Evolutionary conservation across 2,329 filamentous ascomycete genomes (phyloP).

Genomic region (Sporothrix pseudoabietina): DNA sequence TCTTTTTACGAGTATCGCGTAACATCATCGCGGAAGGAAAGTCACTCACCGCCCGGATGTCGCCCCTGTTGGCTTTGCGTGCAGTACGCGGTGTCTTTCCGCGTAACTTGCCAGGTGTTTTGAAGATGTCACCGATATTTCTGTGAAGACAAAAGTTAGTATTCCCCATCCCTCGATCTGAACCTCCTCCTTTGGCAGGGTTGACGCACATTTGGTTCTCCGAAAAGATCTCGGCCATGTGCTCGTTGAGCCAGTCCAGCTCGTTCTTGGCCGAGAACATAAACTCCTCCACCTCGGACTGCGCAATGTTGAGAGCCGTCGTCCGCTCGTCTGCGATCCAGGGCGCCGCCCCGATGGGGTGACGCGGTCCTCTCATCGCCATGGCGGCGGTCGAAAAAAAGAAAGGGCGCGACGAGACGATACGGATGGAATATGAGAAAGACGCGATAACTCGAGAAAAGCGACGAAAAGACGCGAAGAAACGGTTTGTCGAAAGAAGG

Average conservation of each 20-base stretch:
- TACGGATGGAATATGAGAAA: background rate
- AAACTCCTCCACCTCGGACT: conserved; percentile 89
- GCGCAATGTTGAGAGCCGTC: conserved; percentile 72
- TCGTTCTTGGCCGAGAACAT: conserved; percentile 90
- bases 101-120: conserved; percentile 81
- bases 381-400: conserved; percentile 35
- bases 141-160: conserved; percentile 50
- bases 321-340: conserved; percentile 87
- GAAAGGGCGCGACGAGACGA: background rate
- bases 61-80: conserved; percentile 60
- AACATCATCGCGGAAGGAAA: background rate
- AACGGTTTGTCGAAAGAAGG: background rate
- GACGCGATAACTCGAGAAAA: background rate
- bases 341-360: conserved; percentile 75
- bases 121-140: conserved; percentile 93
- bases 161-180: background rate
- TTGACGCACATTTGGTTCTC: conserved; percentile 77
- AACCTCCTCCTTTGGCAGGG: no score
- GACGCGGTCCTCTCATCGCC: conserved; percentile 58
- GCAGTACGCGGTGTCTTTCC: conserved; percentile 77
- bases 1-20: background rate
- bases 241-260: conserved; percentile 96
- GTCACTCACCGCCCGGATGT: conserved; percentile 65
- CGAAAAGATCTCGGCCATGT: conserved; percentile 93
- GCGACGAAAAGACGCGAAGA: background rate